Base-by-base conservation (phyloP, 805 yeast genomes). In the Yueomyces sp. region DNA sequence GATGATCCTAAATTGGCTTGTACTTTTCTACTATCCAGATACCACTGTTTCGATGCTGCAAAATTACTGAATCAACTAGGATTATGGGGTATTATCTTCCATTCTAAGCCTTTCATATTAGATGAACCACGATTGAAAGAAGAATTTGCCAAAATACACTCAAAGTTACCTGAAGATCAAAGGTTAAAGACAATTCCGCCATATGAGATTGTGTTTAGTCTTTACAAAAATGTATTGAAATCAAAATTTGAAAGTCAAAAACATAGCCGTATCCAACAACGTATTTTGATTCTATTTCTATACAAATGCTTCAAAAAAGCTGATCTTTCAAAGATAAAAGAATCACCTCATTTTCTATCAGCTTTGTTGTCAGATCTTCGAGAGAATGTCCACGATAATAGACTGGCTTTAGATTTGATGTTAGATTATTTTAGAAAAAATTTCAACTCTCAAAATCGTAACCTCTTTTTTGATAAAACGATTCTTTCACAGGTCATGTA, bases 1-100 rank as follows among this genome's bases (percentile, higher is more conserved):
- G 52, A 57, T 34, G 64, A 60, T 40, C 57, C 62, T 8, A 56
- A 54, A 45, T 40, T 59, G 30, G 45, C 48, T 2, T 45, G 52
- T 9, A 52, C 52, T 37, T 55, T 56, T 36, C 28, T 57, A 3
- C 33, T 55, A 26, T 51, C 59, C 6, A 49, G 55, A 3, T 49
- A 47, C 38, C 40, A 41, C 4, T 44, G 40, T 7, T 40, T 40
- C 3, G 33, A 38, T 8, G 48, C 56, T 8, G 44, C 46, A 5
- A 33, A n/a, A 4, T 32, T 58, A 11, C 31, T 60, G 34, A 60
- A 60, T 42, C 45, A 54, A 2, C 42, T 60, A 7, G 63, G 64
- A 0, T 6, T 60, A 9, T 56, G 60, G 60, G 45, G 56, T 7
- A 42, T 53, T n/a, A 44, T 52, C 3, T 54, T 52, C 37, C 57